These are phyloP conservation scores for Avena sativa DNA, from an alignment of 176 grass and related monocot species.

Conservation along the genomic window DNA sequence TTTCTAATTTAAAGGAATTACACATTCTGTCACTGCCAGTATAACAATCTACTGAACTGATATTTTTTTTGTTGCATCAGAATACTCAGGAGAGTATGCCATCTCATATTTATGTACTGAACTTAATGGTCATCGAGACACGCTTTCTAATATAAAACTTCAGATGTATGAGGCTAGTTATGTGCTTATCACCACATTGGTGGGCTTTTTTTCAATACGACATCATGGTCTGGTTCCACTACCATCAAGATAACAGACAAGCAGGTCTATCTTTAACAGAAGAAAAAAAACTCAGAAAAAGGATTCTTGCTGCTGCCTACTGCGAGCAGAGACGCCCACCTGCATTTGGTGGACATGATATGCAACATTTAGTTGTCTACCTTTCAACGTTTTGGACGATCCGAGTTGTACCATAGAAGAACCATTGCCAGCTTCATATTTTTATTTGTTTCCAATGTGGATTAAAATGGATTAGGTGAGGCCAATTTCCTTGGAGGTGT, in stretches of 20 bases:
- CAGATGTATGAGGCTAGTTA: constrained; percentile 3
- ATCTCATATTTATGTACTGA: not conserved
- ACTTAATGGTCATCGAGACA: not conserved
- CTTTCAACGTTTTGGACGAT: not conserved
- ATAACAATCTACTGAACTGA: constrained; percentile 6
- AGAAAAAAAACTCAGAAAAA: not conserved
- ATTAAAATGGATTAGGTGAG: constrained; percentile 65
- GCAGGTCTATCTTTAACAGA: not conserved
- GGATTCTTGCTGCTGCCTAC: not conserved
- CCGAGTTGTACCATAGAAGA: not conserved
- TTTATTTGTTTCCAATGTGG: constrained; percentile 30
- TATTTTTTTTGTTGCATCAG: constrained; percentile 4
- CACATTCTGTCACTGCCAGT: not conserved
- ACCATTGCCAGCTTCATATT: not conserved
- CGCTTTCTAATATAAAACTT: not conserved
- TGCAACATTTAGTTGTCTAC: not conserved
- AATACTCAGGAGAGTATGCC: not conserved
- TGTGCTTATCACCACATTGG: not conserved
- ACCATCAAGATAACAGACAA: constrained; percentile 6
- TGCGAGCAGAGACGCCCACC: not conserved
- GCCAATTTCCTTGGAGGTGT: constrained; percentile 99
- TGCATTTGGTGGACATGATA: constrained; percentile 14
- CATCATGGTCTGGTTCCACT: not conserved
- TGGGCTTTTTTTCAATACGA: not conserved
- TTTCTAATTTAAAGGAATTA: constrained; percentile 20